Evolutionary conservation across 1,284 basidiomycete species (phyloP).

Genomic region (Ganoderma meredithae): DNA sequence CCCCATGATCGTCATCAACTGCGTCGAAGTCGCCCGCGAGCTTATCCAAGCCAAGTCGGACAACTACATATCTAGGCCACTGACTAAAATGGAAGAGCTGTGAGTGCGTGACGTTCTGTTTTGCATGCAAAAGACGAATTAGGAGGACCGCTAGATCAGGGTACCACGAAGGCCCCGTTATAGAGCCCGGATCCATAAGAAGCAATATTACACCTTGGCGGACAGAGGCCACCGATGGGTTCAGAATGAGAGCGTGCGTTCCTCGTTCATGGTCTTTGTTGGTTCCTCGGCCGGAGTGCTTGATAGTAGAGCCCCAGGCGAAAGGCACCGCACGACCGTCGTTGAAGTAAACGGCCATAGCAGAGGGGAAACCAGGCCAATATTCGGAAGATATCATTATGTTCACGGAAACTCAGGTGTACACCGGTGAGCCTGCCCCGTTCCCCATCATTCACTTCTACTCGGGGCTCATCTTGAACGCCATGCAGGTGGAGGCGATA

Average conservation of each 20-base stretch:
- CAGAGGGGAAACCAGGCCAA: constrained; percentile 54
- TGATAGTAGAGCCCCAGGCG: too few species aligned
- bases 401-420: constrained; percentile 25
- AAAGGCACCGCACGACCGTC: constrained; percentile 30
- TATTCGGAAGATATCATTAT: constrained; percentile 21
- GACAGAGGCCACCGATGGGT: constrained; percentile 23
- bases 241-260: constrained; percentile 22
- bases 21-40: constrained; percentile 20
- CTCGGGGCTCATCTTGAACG: not conserved
- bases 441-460: not conserved
- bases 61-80: constrained; percentile 22
- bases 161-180: constrained; percentile 26
- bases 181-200: constrained; percentile 20
- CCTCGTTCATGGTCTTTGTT: too few species aligned
- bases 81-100: constrained; percentile 24
- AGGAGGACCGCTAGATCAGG: constrained; percentile 13
- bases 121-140: not conserved
- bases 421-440: constrained; percentile 8
- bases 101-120: not conserved
- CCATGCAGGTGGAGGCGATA: constrained; percentile 18
- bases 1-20: constrained; percentile 26
- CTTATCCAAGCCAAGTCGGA: constrained; percentile 22
- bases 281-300: too few species aligned
- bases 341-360: constrained; percentile 51
- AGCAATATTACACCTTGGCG: constrained; percentile 21